Percentiles rank a stretch among this genome's conserved stretches.
Evolutionary conservation across 1,139 yeast species (phyloP).

Genomic region (Pichia norvegensis): DNA sequence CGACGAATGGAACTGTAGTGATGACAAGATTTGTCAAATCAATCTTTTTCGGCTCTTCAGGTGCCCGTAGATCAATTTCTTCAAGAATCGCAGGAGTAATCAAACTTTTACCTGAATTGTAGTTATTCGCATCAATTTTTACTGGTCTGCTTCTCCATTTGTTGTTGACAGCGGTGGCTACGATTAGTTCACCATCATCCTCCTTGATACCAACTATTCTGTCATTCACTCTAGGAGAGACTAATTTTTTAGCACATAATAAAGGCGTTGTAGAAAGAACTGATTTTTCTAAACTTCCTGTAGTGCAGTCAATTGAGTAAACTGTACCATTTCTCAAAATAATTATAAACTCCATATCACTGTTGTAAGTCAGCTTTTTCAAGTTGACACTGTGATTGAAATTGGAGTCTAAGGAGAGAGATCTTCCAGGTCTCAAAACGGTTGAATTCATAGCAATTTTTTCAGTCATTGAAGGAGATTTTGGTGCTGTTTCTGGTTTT

Average conservation of each 20-base stretch:
- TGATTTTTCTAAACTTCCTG: conserved; percentile 33
- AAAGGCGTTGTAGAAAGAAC: conserved; percentile 26
- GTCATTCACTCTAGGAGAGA: conserved; percentile 71
- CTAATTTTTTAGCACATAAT: conserved; percentile 45
- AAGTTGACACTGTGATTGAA: conserved; percentile 24
- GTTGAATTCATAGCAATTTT: not conserved
- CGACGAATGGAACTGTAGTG: conserved; percentile 55
- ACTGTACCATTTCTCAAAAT: conserved; percentile 39
- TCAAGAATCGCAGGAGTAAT: conserved; percentile 32
- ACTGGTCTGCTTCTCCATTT: conserved; percentile 55
- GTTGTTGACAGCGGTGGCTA: conserved; percentile 59
- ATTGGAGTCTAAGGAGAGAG: conserved; percentile 27
- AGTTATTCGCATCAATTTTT: conserved; percentile 39
- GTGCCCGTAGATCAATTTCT: conserved; percentile 3
- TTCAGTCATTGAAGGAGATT: not conserved
- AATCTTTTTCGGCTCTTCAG: conserved; percentile 5
- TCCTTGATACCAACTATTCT: conserved; percentile 52
- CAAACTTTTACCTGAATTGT: conserved; percentile 33
- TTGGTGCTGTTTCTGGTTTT: not conserved
- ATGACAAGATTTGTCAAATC: conserved; percentile 26
- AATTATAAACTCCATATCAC: conserved; percentile 33
- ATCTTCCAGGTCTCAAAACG: conserved; percentile 11
- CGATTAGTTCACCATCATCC: conserved; percentile 45
- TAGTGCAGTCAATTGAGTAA: conserved; percentile 40
- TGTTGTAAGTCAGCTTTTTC: conserved; percentile 17